Base-by-base conservation (phyloP, 768 basidiomycete species). In the Amanita pseudoporphyria region DNA sequence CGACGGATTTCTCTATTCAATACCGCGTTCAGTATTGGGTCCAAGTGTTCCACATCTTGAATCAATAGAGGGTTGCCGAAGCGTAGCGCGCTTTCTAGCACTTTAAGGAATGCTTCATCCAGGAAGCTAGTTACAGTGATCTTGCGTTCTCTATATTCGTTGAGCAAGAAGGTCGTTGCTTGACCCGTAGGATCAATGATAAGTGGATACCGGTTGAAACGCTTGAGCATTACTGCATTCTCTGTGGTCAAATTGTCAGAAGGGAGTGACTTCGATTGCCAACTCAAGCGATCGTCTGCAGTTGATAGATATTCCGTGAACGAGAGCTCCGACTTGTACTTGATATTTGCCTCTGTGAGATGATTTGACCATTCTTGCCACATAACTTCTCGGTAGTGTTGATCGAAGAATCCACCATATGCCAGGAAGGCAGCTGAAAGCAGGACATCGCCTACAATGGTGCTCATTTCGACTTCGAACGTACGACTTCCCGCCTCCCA, bases 211-310 rank as follows among this genome's bases (percentile, higher is more conserved):
- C 96, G 88, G 60, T 91, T 90, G 78, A 93, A 97, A 43, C 93
- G 84, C 62, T 95, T 93, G 61, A 99, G 80, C 92, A 98, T 98
- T 67, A 98, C 93, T n/a, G 96, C 96, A 62, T 99, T 99, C 69
- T 98, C 96, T 1, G 89, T 91, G 56, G 92, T 97, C 39, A 99
- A 72, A 54, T 88, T 93, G 66, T 99, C 94, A 5, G 91, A 83
- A 1, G 96, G 96, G n/a, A 98, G 73, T 1, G 90, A 85, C 60
- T 92, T 93, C 26, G 91, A 87, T 66, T 95, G 92, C 96, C 94
- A 99, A 58, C 77, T 82, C 54, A 96, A 77, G 37, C 95, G 87
- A 60, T 98, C 91, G 60, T 98, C 96, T 1, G 94, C 93, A 2
- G 95, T 94, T 5, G 96, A 97, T 32, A 98, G 77, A 64, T 95